These are phyloP conservation scores for Pleurotus pulmonarius DNA, from an alignment of 768 basidiomycete species.

Conservation along the genomic window DNA sequence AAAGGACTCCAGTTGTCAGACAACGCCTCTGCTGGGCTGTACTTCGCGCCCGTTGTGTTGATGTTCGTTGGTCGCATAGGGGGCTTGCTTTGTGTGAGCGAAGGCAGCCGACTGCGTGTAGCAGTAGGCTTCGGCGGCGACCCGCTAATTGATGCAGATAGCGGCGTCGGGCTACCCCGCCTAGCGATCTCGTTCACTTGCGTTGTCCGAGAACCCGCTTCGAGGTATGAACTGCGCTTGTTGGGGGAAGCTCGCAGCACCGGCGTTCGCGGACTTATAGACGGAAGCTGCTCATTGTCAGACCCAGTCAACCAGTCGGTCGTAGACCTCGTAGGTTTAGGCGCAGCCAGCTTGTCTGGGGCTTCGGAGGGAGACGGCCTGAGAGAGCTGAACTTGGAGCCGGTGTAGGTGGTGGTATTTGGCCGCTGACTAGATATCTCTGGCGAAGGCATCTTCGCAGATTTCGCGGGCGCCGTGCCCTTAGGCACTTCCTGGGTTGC, in stretches of 20 bases:
- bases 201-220: conserved; percentile 26
- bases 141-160: conserved; percentile 4
- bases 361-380: not conserved
- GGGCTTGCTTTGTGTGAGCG: not conserved
- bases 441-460: not conserved
- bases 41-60: not conserved
- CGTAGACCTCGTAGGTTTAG: conserved; percentile 22
- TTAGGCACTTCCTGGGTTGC: not conserved
- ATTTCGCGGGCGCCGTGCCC: not conserved
- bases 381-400: conserved; percentile 9
- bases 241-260: conserved; percentile 67
- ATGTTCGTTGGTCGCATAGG: not conserved
- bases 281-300: conserved; percentile 32
- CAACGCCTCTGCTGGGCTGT: conserved; percentile 20
- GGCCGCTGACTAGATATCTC: not conserved
- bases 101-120: not conserved
- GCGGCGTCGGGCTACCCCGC: not conserved
- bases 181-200: not conserved
- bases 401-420: conserved; percentile 24
- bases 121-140: conserved; percentile 11
- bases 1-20: conserved; percentile 52
- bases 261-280: conserved; percentile 13
- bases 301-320: conserved; percentile 76
- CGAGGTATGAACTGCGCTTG: conserved; percentile 67
- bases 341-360: too few species aligned